Percentiles rank a stretch among this genome's conserved stretches.
These are phyloP conservation scores for Mycena kentingensis DNA, from an alignment of 768 basidiomycete genomes.

Conservation along the genomic window DNA sequence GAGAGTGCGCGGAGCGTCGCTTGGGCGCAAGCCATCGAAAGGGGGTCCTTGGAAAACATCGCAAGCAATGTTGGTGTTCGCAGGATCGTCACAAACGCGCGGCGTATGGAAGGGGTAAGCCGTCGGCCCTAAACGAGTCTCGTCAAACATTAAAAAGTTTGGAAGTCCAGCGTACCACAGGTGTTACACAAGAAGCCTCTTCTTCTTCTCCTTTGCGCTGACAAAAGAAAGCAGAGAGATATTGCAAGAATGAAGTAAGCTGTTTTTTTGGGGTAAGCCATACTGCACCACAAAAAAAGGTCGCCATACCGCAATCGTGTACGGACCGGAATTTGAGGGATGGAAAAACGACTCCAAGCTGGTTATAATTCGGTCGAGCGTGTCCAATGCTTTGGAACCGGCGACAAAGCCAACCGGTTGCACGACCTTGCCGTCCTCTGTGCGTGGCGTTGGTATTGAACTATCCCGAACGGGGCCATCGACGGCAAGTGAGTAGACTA, in stretches of 20 bases:
- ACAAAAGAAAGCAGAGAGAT: constrained; percentile 72
- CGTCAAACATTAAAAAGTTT: not conserved
- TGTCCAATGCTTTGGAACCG: constrained; percentile 86
- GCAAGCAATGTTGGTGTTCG: constrained; percentile 86
- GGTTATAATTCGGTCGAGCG: constrained; percentile 83
- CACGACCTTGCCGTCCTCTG: constrained; percentile 29
- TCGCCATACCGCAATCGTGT: constrained; percentile 62
- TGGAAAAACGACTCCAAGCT: constrained; percentile 96
- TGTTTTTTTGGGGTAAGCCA: constrained; percentile 24
- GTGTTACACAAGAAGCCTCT: constrained; percentile 74
- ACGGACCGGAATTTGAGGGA: constrained; percentile 87
- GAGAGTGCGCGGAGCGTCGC: constrained; percentile 77
- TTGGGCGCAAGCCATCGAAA: constrained; percentile 82
- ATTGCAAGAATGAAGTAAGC: constrained; percentile 74
- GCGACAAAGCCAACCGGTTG: constrained; percentile 62
- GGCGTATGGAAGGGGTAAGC: constrained; percentile 78
- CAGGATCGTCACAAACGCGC: constrained; percentile 77
- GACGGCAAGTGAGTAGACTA: constrained; percentile 87
- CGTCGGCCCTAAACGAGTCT: constrained; percentile 57
- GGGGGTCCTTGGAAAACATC: constrained; percentile 86
- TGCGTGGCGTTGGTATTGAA: constrained; percentile 33
- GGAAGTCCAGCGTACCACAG: constrained; percentile 48
- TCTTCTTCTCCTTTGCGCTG: constrained; percentile 83
- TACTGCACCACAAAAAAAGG: constrained; percentile 11
- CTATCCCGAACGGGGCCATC: constrained; percentile 66